Base-by-base conservation (phyloP, 345 rosid species). In the Psidium guajava region DNA sequence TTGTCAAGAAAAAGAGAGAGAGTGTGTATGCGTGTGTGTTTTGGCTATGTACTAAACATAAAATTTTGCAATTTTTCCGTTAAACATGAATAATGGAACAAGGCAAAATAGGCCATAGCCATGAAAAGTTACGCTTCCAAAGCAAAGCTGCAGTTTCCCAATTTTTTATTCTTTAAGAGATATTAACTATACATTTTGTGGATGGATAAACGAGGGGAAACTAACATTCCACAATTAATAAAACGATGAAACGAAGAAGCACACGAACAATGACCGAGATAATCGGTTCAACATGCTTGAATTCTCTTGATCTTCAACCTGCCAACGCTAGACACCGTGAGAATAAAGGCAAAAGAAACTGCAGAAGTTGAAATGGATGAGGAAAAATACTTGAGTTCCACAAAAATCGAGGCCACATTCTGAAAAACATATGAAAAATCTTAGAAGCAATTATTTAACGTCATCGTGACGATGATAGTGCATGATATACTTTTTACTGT, bases 71-170 rank as follows among this genome's bases (percentile, higher is more conserved):
- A 47, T 69, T 69, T 69, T 69, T 69, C 80, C 80, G 89, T 90
- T 89, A 87, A 83, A 58, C 42, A 49, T 74, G 89, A 87, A 90
- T 85, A 90, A 91, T 36, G 18, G 11, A 40, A 59, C 61, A 40
- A 61, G 81, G 40, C 40, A 51, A 82, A 51, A 52, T 81, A 36
- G 36, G 36, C 36, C 3, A 36, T 36, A 86, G 87, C 89, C 90
- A 88, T 91, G 83, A 85, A 90, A 91, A 88, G 86, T 85, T 89
- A 88, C 91, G 94, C 93, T 87, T 84, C 74, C 82, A 85, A 88
- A 81, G 88, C 86, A 85, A 74, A 81, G 22, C 25, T 51, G 47
- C 83, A 4, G 6, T 11, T 69, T 22, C 83, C 59, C 32, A 24
- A 36, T 52, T 54, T 28, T 81, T 81, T 32, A 5, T 81, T 81